Conservation (phyloP, 2,329 filamentous ascomycete species). For the Neonectria neomacrospora region DNA sequence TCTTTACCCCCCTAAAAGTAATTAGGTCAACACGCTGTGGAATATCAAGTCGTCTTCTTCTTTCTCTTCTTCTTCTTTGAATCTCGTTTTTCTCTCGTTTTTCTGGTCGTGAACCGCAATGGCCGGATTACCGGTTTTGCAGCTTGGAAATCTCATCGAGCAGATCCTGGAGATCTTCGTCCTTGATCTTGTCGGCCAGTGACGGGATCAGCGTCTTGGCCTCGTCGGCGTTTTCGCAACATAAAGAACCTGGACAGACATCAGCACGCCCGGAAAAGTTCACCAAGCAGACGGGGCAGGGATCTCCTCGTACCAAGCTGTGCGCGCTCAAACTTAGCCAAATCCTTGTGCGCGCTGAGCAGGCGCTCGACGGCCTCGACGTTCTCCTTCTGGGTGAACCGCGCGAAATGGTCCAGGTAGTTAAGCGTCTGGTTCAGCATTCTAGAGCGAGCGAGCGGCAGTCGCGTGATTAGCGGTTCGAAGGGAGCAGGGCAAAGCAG, state of each 20-base stretch:
- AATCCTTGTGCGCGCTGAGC: slow-evolving; percentile 79
- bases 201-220: slow-evolving; percentile 96
- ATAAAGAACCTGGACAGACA: slow-evolving; percentile 77
- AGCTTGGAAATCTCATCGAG: slow-evolving; percentile 92
- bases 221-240: slow-evolving; percentile 92
- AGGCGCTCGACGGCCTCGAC: slow-evolving; percentile 93
- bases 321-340: slow-evolving; percentile 93
- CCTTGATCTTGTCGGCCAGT: slow-evolving; percentile 87
- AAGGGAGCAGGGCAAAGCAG: background rate
- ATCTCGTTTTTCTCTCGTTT: slow-evolving; percentile 2
- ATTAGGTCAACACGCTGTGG: slow-evolving; percentile 23
- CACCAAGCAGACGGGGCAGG: background rate
- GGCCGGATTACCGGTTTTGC: slow-evolving; percentile 52
- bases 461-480: slow-evolving; percentile 14
- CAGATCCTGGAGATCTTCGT: slow-evolving; percentile 87
- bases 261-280: slow-evolving; percentile 5
- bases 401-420: slow-evolving; percentile 93
- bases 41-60: slow-evolving; percentile 11
- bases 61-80: background rate
- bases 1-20: slow-evolving; percentile 12
- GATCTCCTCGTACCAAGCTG: slow-evolving; percentile 76
- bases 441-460: slow-evolving; percentile 52
- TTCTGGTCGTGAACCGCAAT: background rate
- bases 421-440: slow-evolving; percentile 89
- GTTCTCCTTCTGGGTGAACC: slow-evolving; percentile 95